Base-by-base conservation (phyloP, 1,284 basidiomycete species). In the Cryptococcus hybrid region DNA sequence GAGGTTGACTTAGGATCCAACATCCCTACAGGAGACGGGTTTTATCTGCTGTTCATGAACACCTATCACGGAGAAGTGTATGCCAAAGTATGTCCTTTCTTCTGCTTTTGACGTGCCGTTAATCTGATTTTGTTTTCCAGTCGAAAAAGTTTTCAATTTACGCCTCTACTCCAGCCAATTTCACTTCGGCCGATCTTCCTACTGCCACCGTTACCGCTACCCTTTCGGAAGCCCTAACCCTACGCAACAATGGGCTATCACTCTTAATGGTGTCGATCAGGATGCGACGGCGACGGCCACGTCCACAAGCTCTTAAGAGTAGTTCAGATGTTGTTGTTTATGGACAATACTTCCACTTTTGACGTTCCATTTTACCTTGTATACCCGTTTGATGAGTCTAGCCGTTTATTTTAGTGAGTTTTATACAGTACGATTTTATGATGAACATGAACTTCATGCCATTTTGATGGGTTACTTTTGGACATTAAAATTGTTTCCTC, bases 201-300 rank as follows among this genome's bases (percentile, higher is more conserved):
- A 74, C 74, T 3, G 74, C 72, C 0, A 73, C 70, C 3, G 65
- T 74, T 13, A 74, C 71, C 13, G 74, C 71, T 8, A 71, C 69
- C 2, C 44, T 71, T 34, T 69, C 60, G 2, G 55, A 47, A 36
- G 56, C 58, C 18, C 71, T 11, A 71, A 76, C 59, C 76, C 75
- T 5, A 77, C 73, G 1, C 70, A 76, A 57, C 63, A 72, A 63
- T 78, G 71, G 70, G 73, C 73, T 9, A 47, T 74, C 56, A 75
- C 73, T 1, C 58, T 75, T 34, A 63, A 68, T 57, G 74, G 74
- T 69, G 61, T 66, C 47, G 64, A 73, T 56, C 65, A 69, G 6
- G 69, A 69, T 54, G 67, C 66, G n/a, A 68, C 69, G 8, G 58
- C 57, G 4, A 49, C 65, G 1, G 63, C 63, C 1, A 48, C 43